These are phyloP conservation scores for Aspergillus haitiensis DNA, from an alignment of 495 filamentous ascomycete species.

Conservation along the genomic window DNA sequence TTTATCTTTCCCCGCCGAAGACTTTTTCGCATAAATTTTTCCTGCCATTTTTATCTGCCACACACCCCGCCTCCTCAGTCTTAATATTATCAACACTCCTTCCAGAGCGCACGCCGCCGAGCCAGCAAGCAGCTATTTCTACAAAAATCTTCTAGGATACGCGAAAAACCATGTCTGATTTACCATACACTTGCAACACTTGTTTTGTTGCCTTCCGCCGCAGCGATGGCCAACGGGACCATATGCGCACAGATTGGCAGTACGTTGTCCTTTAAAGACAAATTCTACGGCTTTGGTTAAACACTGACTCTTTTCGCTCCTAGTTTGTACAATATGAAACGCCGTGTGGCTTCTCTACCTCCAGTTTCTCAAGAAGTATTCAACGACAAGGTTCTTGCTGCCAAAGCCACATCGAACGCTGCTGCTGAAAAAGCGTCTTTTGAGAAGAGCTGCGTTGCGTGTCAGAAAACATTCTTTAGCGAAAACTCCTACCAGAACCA, in stretches of 20 bases:
- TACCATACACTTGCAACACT: slow-evolving; percentile 97
- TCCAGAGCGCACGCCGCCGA: not conserved
- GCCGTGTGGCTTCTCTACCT: slow-evolving; percentile 86
- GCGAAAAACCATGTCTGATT: slow-evolving; percentile 41
- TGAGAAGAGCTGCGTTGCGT: slow-evolving; percentile 77
- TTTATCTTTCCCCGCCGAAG: too few relatives aligned
- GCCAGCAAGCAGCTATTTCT: not conserved
- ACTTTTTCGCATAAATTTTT: slow-evolving; percentile 3
- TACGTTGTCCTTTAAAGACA: slow-evolving; percentile 50
- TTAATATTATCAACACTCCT: not conserved
- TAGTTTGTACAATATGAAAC: slow-evolving; percentile 96
- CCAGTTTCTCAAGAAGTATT: slow-evolving; percentile 92
- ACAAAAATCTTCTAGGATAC: not conserved
- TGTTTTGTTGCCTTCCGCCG: slow-evolving; percentile 95
- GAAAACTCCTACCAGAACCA: slow-evolving; percentile 96
- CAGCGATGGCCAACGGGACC: slow-evolving; percentile 86
- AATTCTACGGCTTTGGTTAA: not conserved
- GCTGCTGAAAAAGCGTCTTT: slow-evolving; percentile 88
- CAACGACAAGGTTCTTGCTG: slow-evolving; percentile 94
- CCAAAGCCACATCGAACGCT: slow-evolving; percentile 77
- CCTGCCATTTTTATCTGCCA: not conserved
- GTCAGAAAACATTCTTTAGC: slow-evolving; percentile 91
- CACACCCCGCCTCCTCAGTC: slow-evolving; percentile 2
- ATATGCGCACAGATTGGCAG: slow-evolving; percentile 99
- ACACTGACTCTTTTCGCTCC: slow-evolving; percentile 2